Evolutionary conservation across 495 filamentous ascomycete species (phyloP), one percentile per base, ranked within the genome.

Genomic region (Penicillium riverlandense): DNA sequence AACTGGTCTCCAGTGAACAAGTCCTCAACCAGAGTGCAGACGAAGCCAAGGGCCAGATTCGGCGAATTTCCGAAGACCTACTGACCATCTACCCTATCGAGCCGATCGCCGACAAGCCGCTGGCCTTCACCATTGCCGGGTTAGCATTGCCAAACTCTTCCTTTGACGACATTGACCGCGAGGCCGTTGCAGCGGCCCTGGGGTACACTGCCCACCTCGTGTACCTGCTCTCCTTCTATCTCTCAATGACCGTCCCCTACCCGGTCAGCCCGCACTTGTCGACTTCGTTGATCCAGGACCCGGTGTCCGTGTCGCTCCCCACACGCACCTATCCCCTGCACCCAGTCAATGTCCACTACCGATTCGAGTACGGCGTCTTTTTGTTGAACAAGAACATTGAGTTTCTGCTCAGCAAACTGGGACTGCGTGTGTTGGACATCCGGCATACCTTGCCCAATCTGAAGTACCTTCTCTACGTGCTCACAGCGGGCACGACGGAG

Each of bases 321-420:
- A 78, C 81, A 41, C 76, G 85, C 13, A 83, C 78, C 2, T 94
- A 87, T 58, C 92, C 91, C 2, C 74, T 98, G 0, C 88, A 86
- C 60, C 74, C 84, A 30, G 84, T 86, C 45, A 81, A 79, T 10
- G 80, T 90, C 7, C 76, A 83, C 28, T 95, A 86, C 55, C 79
- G 90, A 8, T 96, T 96, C 57, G 91, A 96, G 49, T 98, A 97
- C 67, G 92, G 74, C 6, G 89, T 96, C 49, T 98, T 97, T 51
- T 65, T 97, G 9, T 71, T 98, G 4, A 96, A 97, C 64, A 91
- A 96, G 56, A 74, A 96, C 53, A 87, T 98, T 37, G 91, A 98
- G 65, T 75, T 86, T 34, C 70, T 98, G 28, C 85, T 89, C 48
- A 77, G 73, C 44, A 71, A 76, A n/a, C 78, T 85, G 44, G 86